Conservation (phyloP, 306 rosid species). For the Dryas alaskensis region DNA sequence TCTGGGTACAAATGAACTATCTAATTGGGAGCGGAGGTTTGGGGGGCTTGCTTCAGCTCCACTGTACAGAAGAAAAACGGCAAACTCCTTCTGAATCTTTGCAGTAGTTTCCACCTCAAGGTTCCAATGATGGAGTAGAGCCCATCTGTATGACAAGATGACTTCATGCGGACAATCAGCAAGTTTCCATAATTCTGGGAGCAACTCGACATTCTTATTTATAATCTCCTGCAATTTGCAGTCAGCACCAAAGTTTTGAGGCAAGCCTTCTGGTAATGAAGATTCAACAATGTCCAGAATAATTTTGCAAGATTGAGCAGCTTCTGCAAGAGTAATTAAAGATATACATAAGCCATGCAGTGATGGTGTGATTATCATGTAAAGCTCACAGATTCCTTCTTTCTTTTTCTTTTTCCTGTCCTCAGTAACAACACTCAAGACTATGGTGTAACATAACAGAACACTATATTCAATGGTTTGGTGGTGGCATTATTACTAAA, state of each 20-base stretch:
- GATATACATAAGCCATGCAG: conserved; percentile 33
- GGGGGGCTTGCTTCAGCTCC: conserved; percentile 86
- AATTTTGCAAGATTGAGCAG: conserved; percentile 81
- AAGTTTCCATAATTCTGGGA: conserved; percentile 91
- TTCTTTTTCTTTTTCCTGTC: neutral
- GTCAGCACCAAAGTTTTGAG: conserved; percentile 65
- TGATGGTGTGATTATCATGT: conserved; percentile 18
- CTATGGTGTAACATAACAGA: neutral
- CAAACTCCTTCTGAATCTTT: conserved; percentile 80
- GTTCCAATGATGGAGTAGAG: conserved; percentile 74
- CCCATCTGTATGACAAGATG: conserved; percentile 66
- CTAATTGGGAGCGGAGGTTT: conserved; percentile 76
- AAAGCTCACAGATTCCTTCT: conserved; percentile 19
- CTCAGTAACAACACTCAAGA: conserved; percentile 4
- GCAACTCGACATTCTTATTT: conserved; percentile 66
- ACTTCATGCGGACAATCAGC: conserved; percentile 72
- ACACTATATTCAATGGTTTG: neutral
- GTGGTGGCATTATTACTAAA: neutral
- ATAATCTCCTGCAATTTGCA: conserved; percentile 92
- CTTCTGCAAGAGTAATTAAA: conserved; percentile 70
- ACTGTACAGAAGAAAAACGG: conserved; percentile 69
- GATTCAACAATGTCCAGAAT: conserved; percentile 84
- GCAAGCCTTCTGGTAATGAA: conserved; percentile 80
- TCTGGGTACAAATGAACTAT: conserved; percentile 70
- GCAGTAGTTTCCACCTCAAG: conserved; percentile 58